Base-by-base conservation (phyloP, 352 stramenopile species). In the Pythium periplocum region DNA sequence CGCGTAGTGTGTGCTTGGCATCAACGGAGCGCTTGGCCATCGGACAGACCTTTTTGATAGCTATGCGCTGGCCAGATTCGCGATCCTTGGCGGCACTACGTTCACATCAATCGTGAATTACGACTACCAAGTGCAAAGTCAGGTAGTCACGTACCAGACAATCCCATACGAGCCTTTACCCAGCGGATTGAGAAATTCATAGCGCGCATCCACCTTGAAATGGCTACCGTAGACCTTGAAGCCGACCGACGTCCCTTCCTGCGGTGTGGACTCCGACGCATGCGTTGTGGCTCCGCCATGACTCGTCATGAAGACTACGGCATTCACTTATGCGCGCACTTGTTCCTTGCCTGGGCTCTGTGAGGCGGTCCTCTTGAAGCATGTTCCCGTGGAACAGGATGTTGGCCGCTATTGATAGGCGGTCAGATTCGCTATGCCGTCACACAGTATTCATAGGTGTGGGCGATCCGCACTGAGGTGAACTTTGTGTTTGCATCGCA, bases 121-220 rank as follows among this genome's bases (percentile, higher is more conserved):
- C 26, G 34, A 48, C 4, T 8, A 5, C n/a, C 42, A 11, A 44
- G 0, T 38, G 35, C 8, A 4, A 41, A 40, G 38, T 43, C n/a
- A 53, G 31, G 34, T 17, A 2, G 3, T 10, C 31, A 33, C 75
- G 32, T 71, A 88, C 69, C 79, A 94, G 17, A 98, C 91, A 35
- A 97, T 73, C 36, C 91, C 91, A 44, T 98, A 98, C 2, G 86
- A 96, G 35, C 91, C 91, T 59, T 96, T 95, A 6, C 91, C 91
- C 1, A 98, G 61, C 5, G 83, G 71, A 51, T 96, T 92, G 45
- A 96, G 72, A 50, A 95, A 78, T 51, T 89, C 71, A 51, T 97
- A 97, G 17, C 82, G 73, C 37, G 78, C 74, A 37, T 90, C 81
- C 12, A 90, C 75, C 57, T 90, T 84, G 62, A 96, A 95, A 8